Evolutionary conservation across 202 grass and related monocot species (phyloP).

Genomic region (Saccharum hybrid): DNA sequence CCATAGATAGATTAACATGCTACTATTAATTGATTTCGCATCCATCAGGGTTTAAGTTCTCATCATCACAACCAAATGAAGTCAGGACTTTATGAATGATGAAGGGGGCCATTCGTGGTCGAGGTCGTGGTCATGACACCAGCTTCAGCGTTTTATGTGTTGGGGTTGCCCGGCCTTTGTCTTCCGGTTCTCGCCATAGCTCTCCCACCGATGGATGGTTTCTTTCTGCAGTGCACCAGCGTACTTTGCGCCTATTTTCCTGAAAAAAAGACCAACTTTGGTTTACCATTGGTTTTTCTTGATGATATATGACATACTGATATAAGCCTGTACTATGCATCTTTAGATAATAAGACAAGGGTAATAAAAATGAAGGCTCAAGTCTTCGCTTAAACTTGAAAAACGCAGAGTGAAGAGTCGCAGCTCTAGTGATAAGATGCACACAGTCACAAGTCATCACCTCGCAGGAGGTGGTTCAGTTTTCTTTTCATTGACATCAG

Average conservation of each 20-base stretch:
- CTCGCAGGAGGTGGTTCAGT: neutral
- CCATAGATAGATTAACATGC: neutral
- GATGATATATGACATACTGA: neutral
- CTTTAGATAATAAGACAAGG: neutral
- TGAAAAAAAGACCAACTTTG: neutral
- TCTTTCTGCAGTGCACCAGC: neutral
- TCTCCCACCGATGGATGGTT: conserved; percentile 1
- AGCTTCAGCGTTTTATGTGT: conserved; percentile 4
- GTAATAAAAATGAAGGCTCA: neutral
- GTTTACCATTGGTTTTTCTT: neutral
- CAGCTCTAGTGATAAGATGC: neutral
- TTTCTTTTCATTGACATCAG: neutral
- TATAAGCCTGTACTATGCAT: neutral
- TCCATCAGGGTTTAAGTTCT: conserved; percentile 21
- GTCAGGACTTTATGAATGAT: conserved; percentile 12
- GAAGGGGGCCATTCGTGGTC: neutral
- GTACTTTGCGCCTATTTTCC: conserved; percentile 42
- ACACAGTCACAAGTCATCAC: no score
- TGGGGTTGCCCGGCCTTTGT: conserved; percentile 10
- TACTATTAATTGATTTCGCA: conserved; percentile 18
- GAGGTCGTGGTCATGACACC: conserved; percentile 3
- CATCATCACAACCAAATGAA: conserved; percentile 38
- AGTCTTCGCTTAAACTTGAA: neutral
- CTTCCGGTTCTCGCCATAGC: neutral
- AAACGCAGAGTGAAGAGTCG: neutral